Evolutionary conservation across 306 rosid genomes (phyloP).

Genomic region (Argentina anserina): DNA sequence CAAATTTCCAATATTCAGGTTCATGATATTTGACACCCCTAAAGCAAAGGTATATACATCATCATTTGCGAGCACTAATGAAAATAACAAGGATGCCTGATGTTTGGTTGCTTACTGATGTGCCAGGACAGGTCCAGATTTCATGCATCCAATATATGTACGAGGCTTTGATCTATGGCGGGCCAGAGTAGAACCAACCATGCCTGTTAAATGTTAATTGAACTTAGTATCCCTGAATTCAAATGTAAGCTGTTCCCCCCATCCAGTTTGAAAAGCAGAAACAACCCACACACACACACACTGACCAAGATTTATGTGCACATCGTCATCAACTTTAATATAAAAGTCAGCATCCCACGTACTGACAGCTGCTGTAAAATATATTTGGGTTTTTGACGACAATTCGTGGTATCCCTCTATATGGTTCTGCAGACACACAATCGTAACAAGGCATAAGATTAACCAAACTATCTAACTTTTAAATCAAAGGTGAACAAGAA

Average conservation of each 20-base stretch:
- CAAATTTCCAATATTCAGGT: conserved; percentile 65
- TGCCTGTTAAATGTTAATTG: conserved; percentile 32
- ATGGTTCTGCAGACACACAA: conserved; percentile 43
- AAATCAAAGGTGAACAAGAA: not conserved
- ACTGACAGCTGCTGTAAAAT: conserved; percentile 49
- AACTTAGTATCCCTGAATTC: not conserved
- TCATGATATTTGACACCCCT: conserved; percentile 55
- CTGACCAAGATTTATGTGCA: conserved; percentile 57
- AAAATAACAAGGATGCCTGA: not conserved
- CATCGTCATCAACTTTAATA: conserved; percentile 65
- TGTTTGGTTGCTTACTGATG: conserved; percentile 40
- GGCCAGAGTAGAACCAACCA: conserved; percentile 57
- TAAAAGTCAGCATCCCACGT: conserved; percentile 66
- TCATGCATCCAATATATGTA: conserved; percentile 61
- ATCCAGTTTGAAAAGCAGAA: not conserved
- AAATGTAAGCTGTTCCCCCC: not conserved
- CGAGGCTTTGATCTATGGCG: conserved; percentile 59
- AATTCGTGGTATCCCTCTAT: conserved; percentile 58
- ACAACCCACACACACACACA: not conserved
- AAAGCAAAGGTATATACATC: conserved; percentile 5
- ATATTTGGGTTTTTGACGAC: conserved; percentile 52
- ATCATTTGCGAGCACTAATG: not conserved
- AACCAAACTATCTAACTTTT: not conserved
- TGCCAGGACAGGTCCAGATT: conserved; percentile 58
- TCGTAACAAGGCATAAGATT: not conserved